These are phyloP conservation scores for Annulohypoxylon stygium DNA, from an alignment of 495 filamentous ascomycete species.

Conservation along the genomic window DNA sequence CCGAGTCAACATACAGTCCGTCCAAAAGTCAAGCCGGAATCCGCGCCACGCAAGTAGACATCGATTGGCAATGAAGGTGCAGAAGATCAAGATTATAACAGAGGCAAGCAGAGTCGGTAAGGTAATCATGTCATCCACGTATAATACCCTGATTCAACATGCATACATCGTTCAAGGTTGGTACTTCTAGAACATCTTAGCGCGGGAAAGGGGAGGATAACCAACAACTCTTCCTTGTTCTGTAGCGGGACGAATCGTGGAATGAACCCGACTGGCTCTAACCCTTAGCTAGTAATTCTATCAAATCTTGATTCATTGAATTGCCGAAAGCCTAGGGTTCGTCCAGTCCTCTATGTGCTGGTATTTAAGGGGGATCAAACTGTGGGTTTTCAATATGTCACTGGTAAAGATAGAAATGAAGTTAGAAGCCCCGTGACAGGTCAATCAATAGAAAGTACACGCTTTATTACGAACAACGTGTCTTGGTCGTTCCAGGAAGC, in stretches of 20 bases:
- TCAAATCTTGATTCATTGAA: neutral
- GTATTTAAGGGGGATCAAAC: neutral
- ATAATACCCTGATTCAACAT: conserved; percentile 1
- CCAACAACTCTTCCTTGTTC: neutral
- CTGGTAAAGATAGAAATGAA: neutral
- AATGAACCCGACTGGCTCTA: neutral
- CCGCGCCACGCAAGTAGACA: neutral
- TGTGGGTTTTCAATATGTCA: neutral
- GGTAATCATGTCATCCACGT: neutral
- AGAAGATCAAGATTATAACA: neutral
- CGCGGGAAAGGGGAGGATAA: neutral
- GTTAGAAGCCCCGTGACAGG: neutral
- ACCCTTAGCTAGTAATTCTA: neutral
- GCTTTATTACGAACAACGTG: too few relatives aligned
- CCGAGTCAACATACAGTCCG: neutral
- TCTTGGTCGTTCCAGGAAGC: neutral
- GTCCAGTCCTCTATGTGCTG: neutral
- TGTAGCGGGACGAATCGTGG: neutral
- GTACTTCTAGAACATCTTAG: neutral
- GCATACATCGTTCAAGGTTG: neutral
- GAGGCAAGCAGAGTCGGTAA: neutral
- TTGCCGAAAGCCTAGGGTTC: neutral
- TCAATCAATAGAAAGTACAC: neutral
- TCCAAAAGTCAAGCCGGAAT: neutral
- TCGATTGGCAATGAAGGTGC: neutral